phyloP scores from a whole-genome alignment of 768 basidiomycete species.

The Kwoniella newhampshirensis region DNA sequence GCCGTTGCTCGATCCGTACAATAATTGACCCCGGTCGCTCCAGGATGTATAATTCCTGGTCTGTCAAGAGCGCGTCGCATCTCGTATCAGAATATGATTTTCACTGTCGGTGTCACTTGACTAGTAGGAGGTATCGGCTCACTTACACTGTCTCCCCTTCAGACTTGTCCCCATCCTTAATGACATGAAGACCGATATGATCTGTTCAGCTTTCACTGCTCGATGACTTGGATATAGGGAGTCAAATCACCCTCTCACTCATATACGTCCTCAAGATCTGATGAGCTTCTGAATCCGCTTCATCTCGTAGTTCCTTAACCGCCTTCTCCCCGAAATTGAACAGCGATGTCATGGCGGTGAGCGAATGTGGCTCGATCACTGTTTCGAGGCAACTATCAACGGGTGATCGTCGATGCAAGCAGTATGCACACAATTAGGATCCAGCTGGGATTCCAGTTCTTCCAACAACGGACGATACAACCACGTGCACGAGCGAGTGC shows the following conservation, averaged over 20 bases:
- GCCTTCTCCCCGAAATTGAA: constrained; percentile 47
- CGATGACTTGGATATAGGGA: too few relatives aligned
- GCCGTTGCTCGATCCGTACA: constrained; percentile 76
- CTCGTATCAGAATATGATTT: too few relatives aligned
- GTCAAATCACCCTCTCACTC: constrained; percentile 18
- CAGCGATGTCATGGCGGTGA: constrained; percentile 12
- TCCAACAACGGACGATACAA: too few relatives aligned
- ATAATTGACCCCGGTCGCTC: constrained; percentile 65
- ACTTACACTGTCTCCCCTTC: constrained; percentile 90
- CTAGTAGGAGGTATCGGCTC: constrained; percentile 51
- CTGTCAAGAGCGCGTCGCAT: constrained; percentile 8
- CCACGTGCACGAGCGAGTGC: too few relatives aligned
- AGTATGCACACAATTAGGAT: too few relatives aligned
- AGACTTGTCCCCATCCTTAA: constrained; percentile 22
- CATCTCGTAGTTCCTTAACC: constrained; percentile 63
- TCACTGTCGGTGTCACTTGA: too few relatives aligned
- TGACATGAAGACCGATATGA: too few relatives aligned
- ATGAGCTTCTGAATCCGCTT: constrained; percentile 85
- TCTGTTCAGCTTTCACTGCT: too few relatives aligned
- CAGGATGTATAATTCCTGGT: constrained; percentile 36
- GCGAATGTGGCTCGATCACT: too few relatives aligned
- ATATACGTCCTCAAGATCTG: constrained; percentile 44
- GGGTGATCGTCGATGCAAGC: too few relatives aligned
- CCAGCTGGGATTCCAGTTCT: too few relatives aligned
- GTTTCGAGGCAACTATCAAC: too few relatives aligned